These are phyloP conservation scores for Liriodendron chinense DNA, from an alignment of 164 flowering plant species.

Conservation along the genomic window DNA sequence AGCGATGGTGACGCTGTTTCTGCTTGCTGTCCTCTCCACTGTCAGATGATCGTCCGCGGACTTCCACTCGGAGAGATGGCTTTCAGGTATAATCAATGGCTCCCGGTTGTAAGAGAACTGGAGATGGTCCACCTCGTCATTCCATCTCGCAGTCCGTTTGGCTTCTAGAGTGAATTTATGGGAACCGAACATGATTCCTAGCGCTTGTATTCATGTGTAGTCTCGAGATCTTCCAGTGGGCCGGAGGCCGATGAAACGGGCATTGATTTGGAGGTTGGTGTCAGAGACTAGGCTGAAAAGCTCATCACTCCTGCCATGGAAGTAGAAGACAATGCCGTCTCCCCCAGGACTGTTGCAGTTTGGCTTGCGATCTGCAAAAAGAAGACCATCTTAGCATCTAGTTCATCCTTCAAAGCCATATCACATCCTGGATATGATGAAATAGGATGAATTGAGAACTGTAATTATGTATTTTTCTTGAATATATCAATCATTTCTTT, in stretches of 20 bases:
- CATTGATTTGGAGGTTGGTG: conserved; percentile 39
- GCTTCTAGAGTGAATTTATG: conserved; percentile 54
- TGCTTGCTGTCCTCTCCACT: conserved; percentile 34
- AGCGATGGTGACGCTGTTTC: conserved; percentile 31
- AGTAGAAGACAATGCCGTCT: conserved; percentile 72
- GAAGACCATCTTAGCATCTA: not conserved
- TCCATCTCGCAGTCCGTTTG: conserved; percentile 42
- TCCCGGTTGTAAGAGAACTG: conserved; percentile 47
- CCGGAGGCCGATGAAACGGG: conserved; percentile 50
- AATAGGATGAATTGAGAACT: too few species aligned
- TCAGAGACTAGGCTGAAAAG: conserved; percentile 65
- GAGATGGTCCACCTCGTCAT: conserved; percentile 49
- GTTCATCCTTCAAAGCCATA: too few species aligned
- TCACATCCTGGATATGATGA: too few species aligned
- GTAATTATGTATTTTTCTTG: too few species aligned
- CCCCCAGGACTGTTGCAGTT: conserved; percentile 66
- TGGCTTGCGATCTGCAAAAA: conserved; percentile 42
- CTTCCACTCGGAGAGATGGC: conserved; percentile 42
- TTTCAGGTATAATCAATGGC: conserved; percentile 29
- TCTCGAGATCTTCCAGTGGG: conserved; percentile 61
- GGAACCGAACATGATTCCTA: conserved; percentile 55
- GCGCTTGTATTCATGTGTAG: conserved; percentile 76
- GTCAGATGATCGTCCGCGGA: conserved; percentile 30
- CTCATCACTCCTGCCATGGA: conserved; percentile 65
- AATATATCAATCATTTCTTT: too few species aligned